Evolutionary conservation across 2,329 filamentous ascomycete genomes (phyloP).

Genomic region (Blumeriella jaapii): DNA sequence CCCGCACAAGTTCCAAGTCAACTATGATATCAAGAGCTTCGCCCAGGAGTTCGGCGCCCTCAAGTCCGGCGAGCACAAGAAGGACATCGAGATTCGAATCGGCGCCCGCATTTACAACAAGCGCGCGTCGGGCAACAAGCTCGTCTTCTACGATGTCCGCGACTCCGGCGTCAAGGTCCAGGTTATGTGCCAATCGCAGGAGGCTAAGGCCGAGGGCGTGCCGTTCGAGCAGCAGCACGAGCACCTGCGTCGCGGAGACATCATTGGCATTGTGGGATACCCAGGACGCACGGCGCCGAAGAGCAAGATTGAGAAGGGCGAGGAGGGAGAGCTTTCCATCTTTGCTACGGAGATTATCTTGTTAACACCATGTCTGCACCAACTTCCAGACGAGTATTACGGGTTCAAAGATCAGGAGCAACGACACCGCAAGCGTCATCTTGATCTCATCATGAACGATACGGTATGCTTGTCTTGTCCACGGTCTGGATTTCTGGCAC

Average conservation of each 20-base stretch:
- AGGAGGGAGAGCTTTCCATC: constrained; percentile 86
- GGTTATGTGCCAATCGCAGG: constrained; percentile 82
- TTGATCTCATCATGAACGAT: constrained; percentile 93
- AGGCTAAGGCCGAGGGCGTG: constrained; percentile 51
- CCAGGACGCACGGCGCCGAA: constrained; percentile 81
- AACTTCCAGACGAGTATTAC: constrained; percentile 81
- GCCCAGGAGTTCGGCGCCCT: constrained; percentile 65
- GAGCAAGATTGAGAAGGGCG: constrained; percentile 66
- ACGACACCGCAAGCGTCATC: constrained; percentile 82
- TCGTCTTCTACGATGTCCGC: constrained; percentile 84
- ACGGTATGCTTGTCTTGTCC: constrained; percentile 27
- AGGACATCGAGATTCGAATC: constrained; percentile 63
- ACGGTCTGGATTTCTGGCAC: no score
- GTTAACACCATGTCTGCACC: constrained; percentile 82
- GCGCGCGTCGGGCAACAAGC: constrained; percentile 69
- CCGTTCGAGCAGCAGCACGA: constrained; percentile 84
- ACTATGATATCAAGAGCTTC: constrained; percentile 73
- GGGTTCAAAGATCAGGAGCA: constrained; percentile 94
- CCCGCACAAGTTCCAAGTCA: constrained; percentile 86
- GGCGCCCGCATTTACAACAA: constrained; percentile 86
- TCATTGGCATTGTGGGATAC: constrained; percentile 78
- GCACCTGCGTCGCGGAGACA: constrained; percentile 78
- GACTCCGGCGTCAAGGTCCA: constrained; percentile 70
- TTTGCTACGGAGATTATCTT: constrained; percentile 80
- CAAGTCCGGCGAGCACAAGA: constrained; percentile 76